phyloP scores from a whole-genome alignment of 306 rosid genomes.

The Chamaecrista fasciculata region DNA sequence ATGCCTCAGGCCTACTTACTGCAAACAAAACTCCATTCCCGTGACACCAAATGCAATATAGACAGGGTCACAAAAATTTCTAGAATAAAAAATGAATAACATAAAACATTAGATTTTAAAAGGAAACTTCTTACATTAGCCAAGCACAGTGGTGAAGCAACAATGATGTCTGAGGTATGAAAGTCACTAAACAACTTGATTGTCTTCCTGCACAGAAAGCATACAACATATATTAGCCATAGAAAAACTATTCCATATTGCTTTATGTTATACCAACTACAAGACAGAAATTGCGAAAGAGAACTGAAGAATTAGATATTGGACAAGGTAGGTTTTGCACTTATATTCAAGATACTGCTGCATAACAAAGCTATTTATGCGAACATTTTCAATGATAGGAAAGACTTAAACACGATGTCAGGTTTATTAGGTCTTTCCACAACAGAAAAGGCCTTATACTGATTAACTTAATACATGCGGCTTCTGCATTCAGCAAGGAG shows the following conservation, averaged over 20 bases:
- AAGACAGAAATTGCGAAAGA: background rate
- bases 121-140: constrained; percentile 48
- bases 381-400: background rate
- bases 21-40: background rate
- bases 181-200: constrained; percentile 85
- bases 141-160: constrained; percentile 82
- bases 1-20: background rate
- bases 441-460: too few species aligned
- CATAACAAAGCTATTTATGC: background rate
- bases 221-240: background rate
- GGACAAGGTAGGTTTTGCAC: background rate
- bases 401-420: too few species aligned
- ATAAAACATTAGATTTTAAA: constrained; percentile 7
- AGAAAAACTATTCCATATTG: constrained; percentile 12
- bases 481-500: background rate
- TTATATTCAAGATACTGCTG: background rate
- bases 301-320: background rate
- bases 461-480: background rate
- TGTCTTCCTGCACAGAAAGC: constrained; percentile 54
- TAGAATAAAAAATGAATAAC: background rate
- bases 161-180: constrained; percentile 83
- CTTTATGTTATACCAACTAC: background rate
- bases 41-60: constrained; percentile 5
- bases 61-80: background rate
- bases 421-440: too few species aligned